Base-by-base conservation (phyloP, 108 stramenopile species). In the Conticribra weissflogii region DNA sequence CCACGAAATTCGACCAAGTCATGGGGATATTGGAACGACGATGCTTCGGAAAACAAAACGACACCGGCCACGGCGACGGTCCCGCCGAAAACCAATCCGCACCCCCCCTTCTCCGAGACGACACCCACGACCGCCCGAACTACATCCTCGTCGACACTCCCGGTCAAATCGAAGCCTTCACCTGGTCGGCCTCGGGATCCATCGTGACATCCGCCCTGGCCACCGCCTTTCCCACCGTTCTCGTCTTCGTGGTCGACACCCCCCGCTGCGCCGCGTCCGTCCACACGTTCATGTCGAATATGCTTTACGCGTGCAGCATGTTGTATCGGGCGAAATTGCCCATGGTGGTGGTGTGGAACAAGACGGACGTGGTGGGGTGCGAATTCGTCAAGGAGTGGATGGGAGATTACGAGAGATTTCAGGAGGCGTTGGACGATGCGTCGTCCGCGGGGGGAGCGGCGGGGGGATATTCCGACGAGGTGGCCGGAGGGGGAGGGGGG, bases 111-210 rank as follows among this genome's bases (percentile, higher is more conserved):
- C 8, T 24, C 17, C 33, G 17, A 23, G 44, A 15, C 5, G 27
- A 17, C 9, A n/a, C 4, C 22, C 57, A 18, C 28, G 17, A 21
- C 45, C 78, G 32, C 2, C 73, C 87, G 36, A 85, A 90, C 30
- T 97, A 95, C 78, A 85, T 98, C 28, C 76, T 99, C 29, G 89
- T 99, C 31, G 98, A 99, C 79, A 99, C 98, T 12, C 98, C 98
- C 16, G 99, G 99, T 23, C 98, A 99, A 83, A 99, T 99, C 66
- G 99, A 99, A 83, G 96, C 96, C 32, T 99, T 99, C 87, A 98
- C 98, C 1, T 99, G 99, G 99, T 95, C 93, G 33, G 99, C 99
- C 3, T 97, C 96, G 12, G 99, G 99, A 25, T 63, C 84, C 46
- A 98, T 99, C 58, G 85, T 98, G 41, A 92, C 96, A 24, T 97